Conservation (phyloP, 345 rosid genomes). For the Bretschneidera sinensis region DNA sequence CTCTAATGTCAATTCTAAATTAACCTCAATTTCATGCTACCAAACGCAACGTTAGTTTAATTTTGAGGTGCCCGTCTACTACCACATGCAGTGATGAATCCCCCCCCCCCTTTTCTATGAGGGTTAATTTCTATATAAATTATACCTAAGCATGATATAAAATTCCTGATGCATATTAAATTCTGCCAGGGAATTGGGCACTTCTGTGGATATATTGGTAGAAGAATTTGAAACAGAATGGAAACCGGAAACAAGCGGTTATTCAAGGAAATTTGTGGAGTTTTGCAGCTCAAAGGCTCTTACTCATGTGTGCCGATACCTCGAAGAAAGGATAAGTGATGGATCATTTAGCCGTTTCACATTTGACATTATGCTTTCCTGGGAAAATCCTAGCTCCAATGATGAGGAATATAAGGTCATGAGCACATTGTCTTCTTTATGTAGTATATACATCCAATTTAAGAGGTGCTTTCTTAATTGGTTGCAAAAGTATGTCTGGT, state of each 20-base stretch:
- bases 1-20: background rate
- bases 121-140: background rate
- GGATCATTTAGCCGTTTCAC: slow-evolving; percentile 67
- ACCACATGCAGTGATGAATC: too few relatives aligned
- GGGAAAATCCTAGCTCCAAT: slow-evolving; percentile 60
- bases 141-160: background rate
- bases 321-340: slow-evolving; percentile 53
- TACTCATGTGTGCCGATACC: slow-evolving; percentile 34
- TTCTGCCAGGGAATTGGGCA: slow-evolving; percentile 46
- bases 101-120: too few relatives aligned
- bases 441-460: background rate
- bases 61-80: background rate
- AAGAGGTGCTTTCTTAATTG: background rate
- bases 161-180: background rate
- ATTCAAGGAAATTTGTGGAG: slow-evolving; percentile 66
- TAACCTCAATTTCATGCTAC: background rate
- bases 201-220: slow-evolving; percentile 41
- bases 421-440: background rate
- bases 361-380: slow-evolving; percentile 83
- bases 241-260: slow-evolving; percentile 42
- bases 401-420: slow-evolving; percentile 38
- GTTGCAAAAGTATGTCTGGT: slow-evolving; percentile 1
- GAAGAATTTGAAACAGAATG: slow-evolving; percentile 65
- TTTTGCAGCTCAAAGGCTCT: slow-evolving; percentile 58
- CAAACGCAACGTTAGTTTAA: background rate